Base-by-base conservation (phyloP, 352 stramenopile species). In the Phytophthora europaea region DNA sequence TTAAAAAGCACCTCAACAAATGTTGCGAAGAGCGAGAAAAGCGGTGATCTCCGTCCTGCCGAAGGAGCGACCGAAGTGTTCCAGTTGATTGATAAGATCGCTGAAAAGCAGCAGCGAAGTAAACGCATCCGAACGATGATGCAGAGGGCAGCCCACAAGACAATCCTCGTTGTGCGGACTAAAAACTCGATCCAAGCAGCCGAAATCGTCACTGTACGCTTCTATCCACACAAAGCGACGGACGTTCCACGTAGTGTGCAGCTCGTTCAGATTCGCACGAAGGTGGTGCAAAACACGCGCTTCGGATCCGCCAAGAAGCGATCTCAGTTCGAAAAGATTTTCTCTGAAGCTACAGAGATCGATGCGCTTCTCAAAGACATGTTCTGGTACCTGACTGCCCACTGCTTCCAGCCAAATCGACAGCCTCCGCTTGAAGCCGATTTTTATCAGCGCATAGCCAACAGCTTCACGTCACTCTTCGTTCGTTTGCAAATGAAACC, bases 161-260 rank as follows among this genome's bases (percentile, higher is more conserved):
- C 87, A 1, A 87, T 94, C 38, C 76, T 94, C 13, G 84, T 94
- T 6, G 85, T 94, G 5, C 84, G 87, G 5, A 79, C 87, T 1
- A 92, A 92, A 58, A 92, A 91, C 50, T 85, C 87, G 0, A 90
- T 84, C 34, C 84, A 92, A 62, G 83, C 84, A 6, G 83, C 84
- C 12, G 84, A 94, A 50, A 83, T 85, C 31, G 85, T 92, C 26
- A 92, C 83, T 2, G 77, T 94, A 4, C 80, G 82, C 15, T 94
- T 89, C 70, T 72, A 78, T 43, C 75, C 74, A 8, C 56, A 80
- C 54, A 73, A 76, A 23, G 65, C 78, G 26, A 91, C 87, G 1
- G 87, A 93, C 18, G 65, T 82, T 6, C 85, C 85, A 0, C 78
- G 87, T 2, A 82, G 72, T 1, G 83, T 93, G 4, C 83, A 92